phyloP scores from a whole-genome alignment of 1,284 basidiomycete species.

The Ceratobasidium theobromae region DNA sequence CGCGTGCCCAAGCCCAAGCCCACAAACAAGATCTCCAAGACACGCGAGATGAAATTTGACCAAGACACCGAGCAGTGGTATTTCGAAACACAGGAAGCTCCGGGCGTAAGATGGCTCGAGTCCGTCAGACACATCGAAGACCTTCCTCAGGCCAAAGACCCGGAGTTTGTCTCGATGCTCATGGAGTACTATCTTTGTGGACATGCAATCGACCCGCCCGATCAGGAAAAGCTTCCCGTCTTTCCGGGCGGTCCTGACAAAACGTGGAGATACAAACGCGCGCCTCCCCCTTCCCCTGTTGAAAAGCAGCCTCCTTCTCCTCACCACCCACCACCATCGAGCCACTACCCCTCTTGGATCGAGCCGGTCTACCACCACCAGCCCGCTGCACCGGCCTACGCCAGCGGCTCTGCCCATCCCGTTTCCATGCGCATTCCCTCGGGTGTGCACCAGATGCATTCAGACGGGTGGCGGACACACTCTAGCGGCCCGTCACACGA shows the following conservation, averaged over 20 bases:
- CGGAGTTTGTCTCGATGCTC: constrained; percentile 6
- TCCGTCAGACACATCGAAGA: constrained; percentile 10
- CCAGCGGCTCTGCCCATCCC: constrained; percentile 9
- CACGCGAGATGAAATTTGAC: constrained; percentile 23
- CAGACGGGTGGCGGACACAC: constrained; percentile 8
- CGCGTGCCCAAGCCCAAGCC: constrained; percentile 24
- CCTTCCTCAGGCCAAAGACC: constrained; percentile 17
- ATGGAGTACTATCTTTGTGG: constrained; percentile 21
- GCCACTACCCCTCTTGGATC: neutral
- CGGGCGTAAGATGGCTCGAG: constrained; percentile 26
- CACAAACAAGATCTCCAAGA: constrained; percentile 16
- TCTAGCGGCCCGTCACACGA: neutral
- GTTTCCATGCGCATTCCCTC: neutral
- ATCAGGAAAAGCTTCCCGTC: constrained; percentile 8
- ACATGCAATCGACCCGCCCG: constrained; percentile 12
- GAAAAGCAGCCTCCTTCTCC: neutral
- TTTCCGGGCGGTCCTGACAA: constrained; percentile 1
- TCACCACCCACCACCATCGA: neutral
- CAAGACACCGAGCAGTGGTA: constrained; percentile 11
- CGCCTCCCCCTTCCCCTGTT: neutral
- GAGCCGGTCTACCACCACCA: constrained; percentile 10
- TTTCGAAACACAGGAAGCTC: constrained; percentile 18
- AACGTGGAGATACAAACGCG: neutral
- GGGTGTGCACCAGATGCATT: neutral
- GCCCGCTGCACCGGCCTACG: constrained; percentile 6